Conservation (phyloP, 2,329 filamentous ascomycete genomes). For the Conoideocrella luteorostrata region DNA sequence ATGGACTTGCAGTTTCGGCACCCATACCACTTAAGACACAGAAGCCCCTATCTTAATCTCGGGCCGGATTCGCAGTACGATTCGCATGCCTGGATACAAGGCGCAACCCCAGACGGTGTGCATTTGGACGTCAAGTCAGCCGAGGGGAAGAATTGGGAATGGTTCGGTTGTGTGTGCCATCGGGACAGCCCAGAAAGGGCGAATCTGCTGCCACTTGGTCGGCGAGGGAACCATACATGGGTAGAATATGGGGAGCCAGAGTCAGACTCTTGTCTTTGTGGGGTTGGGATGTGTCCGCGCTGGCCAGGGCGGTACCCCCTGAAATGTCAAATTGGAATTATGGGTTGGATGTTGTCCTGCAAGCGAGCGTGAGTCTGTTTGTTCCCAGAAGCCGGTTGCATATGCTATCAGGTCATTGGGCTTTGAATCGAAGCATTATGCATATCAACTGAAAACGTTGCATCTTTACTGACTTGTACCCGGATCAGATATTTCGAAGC, state of each 20-base stretch:
- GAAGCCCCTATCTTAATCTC: too few relatives aligned
- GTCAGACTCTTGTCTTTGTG: conserved; percentile 10
- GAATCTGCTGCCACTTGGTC: conserved; percentile 8
- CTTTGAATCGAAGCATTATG: too few relatives aligned
- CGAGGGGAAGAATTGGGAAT: too few relatives aligned
- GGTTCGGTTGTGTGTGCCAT: conserved; percentile 22
- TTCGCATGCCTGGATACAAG: too few relatives aligned
- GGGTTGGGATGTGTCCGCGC: conserved; percentile 9
- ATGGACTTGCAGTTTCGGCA: conserved; percentile 17
- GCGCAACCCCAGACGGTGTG: conserved; percentile 4
- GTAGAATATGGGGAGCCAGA: conserved; percentile 12
- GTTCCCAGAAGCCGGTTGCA: too few relatives aligned
- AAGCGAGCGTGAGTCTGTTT: conserved; percentile 17
- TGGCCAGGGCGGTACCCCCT: conserved; percentile 13
- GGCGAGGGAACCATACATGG: conserved; percentile 11
- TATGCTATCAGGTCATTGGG: too few relatives aligned
- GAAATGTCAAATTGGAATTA: conserved; percentile 19
- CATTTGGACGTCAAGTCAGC: too few relatives aligned
- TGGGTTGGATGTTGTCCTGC: conserved; percentile 24
- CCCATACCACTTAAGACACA: conserved; percentile 12
- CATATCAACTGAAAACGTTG: too few relatives aligned
- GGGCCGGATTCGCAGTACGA: too few relatives aligned
- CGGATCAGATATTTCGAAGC: conserved; percentile 19
- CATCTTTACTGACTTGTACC: background rate
- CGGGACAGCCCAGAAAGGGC: conserved; percentile 10